phyloP scores from a whole-genome alignment of 768 basidiomycete species.

The Leucosporidium yakuticum region DNA sequence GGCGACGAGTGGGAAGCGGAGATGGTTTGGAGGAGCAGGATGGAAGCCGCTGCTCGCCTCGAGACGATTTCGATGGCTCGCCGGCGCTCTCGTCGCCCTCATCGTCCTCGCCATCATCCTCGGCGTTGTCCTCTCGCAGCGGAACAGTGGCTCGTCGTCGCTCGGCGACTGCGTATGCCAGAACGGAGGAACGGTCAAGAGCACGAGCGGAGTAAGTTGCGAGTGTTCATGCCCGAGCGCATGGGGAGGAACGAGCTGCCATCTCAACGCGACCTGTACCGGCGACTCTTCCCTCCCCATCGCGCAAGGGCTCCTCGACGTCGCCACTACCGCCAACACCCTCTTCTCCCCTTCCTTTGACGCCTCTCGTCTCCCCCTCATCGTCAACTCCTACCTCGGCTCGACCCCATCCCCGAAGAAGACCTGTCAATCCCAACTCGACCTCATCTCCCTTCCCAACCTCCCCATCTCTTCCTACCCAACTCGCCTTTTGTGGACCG shows the following conservation, averaged over 20 bases:
- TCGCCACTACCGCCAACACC: not conserved
- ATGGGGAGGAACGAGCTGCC: constrained; percentile 16
- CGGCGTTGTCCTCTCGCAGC: not conserved
- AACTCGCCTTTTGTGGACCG: constrained; percentile 5
- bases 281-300: not conserved
- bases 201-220: not conserved
- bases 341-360: constrained; percentile 8
- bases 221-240: constrained; percentile 3
- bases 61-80: not conserved
- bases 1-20: not conserved
- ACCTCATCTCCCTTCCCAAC: constrained; percentile 11
- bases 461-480: constrained; percentile 2
- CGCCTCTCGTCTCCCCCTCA: not conserved
- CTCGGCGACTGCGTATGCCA: not conserved
- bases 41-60: not conserved
- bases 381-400: constrained; percentile 8
- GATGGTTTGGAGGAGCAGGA: not conserved
- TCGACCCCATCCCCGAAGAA: not conserved
- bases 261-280: constrained; percentile 17
- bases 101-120: constrained; percentile 9
- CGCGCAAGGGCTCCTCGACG: constrained; percentile 19
- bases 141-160: not conserved
- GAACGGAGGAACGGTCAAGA: not conserved
- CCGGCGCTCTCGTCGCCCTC: not conserved
- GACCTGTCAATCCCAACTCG: constrained; percentile 12